A percentile compares a stretch with the other conserved stretches of the same genome.
Conservation (phyloP, 2,329 filamentous ascomycete genomes). For the Onygena corvina region DNA sequence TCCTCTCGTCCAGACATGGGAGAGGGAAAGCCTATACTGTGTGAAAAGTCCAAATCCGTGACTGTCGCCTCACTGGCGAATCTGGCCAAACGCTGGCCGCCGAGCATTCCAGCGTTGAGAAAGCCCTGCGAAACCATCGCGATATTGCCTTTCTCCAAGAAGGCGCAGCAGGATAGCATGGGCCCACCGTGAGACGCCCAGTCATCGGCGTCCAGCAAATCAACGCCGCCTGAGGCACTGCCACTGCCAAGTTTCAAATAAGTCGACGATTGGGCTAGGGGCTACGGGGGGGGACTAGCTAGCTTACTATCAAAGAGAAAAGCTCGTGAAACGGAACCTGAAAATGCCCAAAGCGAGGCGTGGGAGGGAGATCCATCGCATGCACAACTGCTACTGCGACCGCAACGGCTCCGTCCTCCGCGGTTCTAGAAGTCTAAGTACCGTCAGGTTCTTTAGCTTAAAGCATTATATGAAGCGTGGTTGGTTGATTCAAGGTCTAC, state of each 20-base stretch:
- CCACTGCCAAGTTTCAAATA: slow-evolving; percentile 4
- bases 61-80: neutral
- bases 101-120: neutral
- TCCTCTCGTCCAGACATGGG: neutral
- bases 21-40: neutral
- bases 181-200: slow-evolving; percentile 1
- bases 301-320: neutral
- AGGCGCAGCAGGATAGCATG: neutral
- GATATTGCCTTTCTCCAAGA: neutral
- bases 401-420: no score
- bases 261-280: neutral
- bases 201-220: neutral
- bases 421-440: neutral
- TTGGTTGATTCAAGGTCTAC: neutral
- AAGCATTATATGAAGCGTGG: neutral
- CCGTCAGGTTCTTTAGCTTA: neutral
- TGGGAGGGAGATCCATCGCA: neutral
- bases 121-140: neutral
- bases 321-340: slow-evolving; percentile 1
- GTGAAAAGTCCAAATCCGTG: neutral
- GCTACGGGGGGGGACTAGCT: neutral
- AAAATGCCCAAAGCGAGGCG: neutral
- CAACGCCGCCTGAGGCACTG: neutral
- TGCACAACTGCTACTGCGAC: neutral
- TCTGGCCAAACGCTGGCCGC: neutral